Evolutionary conservation across 176 grass and related monocot genomes (phyloP).

Genomic region (Cymbopogon citratus): DNA sequence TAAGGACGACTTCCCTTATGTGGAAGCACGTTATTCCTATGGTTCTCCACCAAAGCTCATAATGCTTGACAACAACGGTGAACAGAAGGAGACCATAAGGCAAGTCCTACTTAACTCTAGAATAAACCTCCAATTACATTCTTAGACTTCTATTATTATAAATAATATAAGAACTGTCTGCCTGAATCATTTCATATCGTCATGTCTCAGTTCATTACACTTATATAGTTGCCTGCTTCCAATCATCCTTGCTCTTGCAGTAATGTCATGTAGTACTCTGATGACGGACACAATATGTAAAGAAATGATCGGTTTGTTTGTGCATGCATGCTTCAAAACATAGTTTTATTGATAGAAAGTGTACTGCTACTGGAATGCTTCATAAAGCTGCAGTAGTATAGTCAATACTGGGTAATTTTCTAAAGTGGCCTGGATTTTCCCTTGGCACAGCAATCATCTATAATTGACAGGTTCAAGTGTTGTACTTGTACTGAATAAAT

Average conservation of each 20-base stretch:
- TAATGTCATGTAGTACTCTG: not conserved
- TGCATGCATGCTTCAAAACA: not conserved
- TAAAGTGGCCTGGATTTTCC: not conserved
- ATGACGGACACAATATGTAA: not conserved
- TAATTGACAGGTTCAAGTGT: not conserved
- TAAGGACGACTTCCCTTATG: constrained; percentile 78
- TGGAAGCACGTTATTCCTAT: constrained; percentile 74
- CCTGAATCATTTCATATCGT: not conserved
- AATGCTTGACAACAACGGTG: constrained; percentile 78
- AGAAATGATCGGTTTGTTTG: not conserved
- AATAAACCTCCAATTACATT: constrained; percentile 5
- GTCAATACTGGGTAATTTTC: not conserved
- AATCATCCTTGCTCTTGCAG: not conserved
- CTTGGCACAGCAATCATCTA: not conserved
- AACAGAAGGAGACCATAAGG: constrained; percentile 90
- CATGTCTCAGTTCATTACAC: not conserved
- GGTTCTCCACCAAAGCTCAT: constrained; percentile 91
- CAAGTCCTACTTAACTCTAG: constrained; percentile 23
- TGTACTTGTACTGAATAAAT: constrained; percentile 10
- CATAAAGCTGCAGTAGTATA: not conserved
- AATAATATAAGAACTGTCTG: not conserved
- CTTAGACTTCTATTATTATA: not conserved
- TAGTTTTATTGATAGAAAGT: not conserved
- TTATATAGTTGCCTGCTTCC: constrained; percentile 6
- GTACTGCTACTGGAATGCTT: not conserved